phyloP scores from a whole-genome alignment of 176 grass and related monocot species.

The Oryza meyeriana region DNA sequence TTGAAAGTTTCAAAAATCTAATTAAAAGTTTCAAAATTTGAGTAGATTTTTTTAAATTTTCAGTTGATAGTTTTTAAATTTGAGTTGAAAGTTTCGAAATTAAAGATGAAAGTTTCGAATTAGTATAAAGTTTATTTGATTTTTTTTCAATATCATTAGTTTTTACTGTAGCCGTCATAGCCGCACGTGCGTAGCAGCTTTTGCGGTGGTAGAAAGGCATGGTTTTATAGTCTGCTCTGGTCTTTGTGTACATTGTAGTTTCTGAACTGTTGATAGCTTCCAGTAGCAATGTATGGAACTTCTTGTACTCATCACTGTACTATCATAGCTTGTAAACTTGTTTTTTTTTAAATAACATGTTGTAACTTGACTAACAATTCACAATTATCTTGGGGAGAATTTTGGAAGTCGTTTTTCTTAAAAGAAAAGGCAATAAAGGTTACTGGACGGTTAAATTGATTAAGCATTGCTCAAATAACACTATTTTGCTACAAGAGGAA shows the following conservation, averaged over 20 bases:
- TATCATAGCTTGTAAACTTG: neutral
- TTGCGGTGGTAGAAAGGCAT: too few species aligned
- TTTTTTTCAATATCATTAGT: too few species aligned
- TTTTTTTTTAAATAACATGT: neutral
- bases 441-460: neutral
- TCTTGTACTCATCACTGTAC: neutral
- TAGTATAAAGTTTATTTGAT: too few species aligned
- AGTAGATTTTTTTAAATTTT: too few species aligned
- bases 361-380: neutral
- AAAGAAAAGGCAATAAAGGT: neutral
- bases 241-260: neutral
- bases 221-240: too few species aligned
- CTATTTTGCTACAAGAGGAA: conserved; percentile 13
- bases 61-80: too few species aligned
- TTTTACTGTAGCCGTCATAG: too few species aligned
- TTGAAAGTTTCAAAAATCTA: too few species aligned
- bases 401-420: neutral
- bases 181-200: too few species aligned
- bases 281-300: neutral
- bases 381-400: neutral
- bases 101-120: too few species aligned
- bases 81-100: too few species aligned
- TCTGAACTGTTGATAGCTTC: neutral
- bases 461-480: neutral
- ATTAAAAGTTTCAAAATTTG: too few species aligned